Conservation (phyloP, 257 asterid species). For the Ballota nigra region DNA sequence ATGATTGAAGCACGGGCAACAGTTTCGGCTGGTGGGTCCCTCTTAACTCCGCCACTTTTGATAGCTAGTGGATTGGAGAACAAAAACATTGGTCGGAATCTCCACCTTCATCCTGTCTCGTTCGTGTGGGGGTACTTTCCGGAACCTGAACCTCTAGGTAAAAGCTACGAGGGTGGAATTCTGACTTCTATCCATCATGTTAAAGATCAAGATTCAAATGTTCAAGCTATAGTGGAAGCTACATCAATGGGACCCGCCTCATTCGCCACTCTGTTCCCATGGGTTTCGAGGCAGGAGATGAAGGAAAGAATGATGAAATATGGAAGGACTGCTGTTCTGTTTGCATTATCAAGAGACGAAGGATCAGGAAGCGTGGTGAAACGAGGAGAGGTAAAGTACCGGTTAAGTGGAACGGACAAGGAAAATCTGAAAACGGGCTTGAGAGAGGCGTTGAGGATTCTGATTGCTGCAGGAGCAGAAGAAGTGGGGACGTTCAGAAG, state of each 20-base stretch:
- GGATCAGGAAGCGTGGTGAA: slow-evolving; percentile 68
- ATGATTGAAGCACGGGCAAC: slow-evolving; percentile 53
- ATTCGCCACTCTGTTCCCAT: slow-evolving; percentile 54
- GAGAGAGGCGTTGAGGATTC: slow-evolving; percentile 66
- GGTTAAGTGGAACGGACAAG: slow-evolving; percentile 38
- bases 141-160: slow-evolving; percentile 53
- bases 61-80: slow-evolving; percentile 69
- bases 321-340: slow-evolving; percentile 57
- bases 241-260: slow-evolving; percentile 66
- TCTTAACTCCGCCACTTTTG: slow-evolving; percentile 76
- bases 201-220: slow-evolving; percentile 31
- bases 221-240: slow-evolving; percentile 58
- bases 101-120: slow-evolving; percentile 79
- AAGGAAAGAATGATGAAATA: slow-evolving; percentile 60
- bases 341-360: slow-evolving; percentile 57
- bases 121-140: slow-evolving; percentile 93
- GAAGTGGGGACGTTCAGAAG: slow-evolving; percentile 86
- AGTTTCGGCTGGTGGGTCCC: slow-evolving; percentile 74
- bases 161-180: slow-evolving; percentile 74
- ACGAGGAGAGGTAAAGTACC: slow-evolving; percentile 45
- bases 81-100: slow-evolving; percentile 71
- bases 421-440: slow-evolving; percentile 62
- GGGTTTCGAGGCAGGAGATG: slow-evolving; percentile 65
- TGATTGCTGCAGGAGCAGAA: slow-evolving; percentile 80
- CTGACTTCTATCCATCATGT: slow-evolving; percentile 73